These are phyloP conservation scores for Pseudonitzschia pungens DNA, from an alignment of 108 stramenopile genomes.

Conservation along the genomic window DNA sequence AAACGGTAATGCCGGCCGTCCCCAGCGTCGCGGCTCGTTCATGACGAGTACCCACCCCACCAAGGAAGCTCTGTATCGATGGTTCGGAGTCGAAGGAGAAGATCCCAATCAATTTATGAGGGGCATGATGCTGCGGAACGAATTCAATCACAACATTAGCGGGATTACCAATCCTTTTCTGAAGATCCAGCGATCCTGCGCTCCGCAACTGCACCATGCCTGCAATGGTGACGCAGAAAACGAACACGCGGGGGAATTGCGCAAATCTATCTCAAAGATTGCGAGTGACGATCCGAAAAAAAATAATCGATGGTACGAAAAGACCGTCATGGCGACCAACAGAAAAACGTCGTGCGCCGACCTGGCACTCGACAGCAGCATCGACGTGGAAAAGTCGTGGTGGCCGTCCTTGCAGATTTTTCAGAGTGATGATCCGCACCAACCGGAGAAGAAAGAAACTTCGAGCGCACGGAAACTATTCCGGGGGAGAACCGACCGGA, in stretches of 20 bases:
- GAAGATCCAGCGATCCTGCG: conserved; percentile 11
- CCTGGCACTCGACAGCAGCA: neutral
- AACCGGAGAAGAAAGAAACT: neutral
- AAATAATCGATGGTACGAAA: neutral
- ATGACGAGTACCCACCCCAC: conserved; percentile 23
- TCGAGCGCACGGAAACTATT: neutral
- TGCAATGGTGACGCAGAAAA: neutral
- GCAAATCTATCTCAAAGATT: neutral
- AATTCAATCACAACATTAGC: conserved; percentile 46
- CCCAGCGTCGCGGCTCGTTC: conserved; percentile 16
- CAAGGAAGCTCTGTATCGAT: conserved; percentile 11
- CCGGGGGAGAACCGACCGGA: neutral
- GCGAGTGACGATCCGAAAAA: neutral
- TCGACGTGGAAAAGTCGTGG: conserved; percentile 7
- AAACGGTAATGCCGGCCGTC: neutral
- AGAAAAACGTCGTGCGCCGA: neutral
- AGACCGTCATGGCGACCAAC: neutral
- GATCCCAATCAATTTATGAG: conserved; percentile 20
- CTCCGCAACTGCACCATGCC: neutral
- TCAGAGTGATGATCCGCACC: neutral
- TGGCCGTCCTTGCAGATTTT: conserved; percentile 15
- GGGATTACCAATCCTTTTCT: conserved; percentile 55
- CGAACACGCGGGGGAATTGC: neutral
- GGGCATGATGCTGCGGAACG: conserved; percentile 19
- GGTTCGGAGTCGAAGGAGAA: conserved; percentile 31